These are phyloP conservation scores for Acaromyces ingoldii DNA, from an alignment of 1,284 basidiomycete species.

Conservation along the genomic window DNA sequence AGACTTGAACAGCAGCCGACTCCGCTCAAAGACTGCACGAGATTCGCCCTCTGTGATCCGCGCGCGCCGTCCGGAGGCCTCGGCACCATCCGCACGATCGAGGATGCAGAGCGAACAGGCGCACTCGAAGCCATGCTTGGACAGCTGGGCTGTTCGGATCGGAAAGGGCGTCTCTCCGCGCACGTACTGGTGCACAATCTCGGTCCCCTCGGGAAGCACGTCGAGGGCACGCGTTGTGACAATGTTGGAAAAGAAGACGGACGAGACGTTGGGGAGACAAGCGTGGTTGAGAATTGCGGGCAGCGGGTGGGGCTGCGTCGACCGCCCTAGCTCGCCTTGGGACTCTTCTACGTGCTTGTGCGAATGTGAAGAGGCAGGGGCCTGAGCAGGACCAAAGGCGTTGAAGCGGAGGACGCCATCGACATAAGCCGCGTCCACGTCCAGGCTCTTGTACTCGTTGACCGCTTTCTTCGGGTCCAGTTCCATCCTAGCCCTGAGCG, in stretches of 20 bases:
- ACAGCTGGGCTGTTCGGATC: conserved; percentile 30
- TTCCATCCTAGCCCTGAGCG: conserved; percentile 7
- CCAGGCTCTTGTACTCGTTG: no score
- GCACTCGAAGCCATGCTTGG: conserved; percentile 48
- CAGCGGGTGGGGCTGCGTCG: conserved; percentile 48
- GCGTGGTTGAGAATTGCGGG: conserved; percentile 50
- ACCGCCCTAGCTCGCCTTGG: conserved; percentile 12
- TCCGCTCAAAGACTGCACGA: conserved; percentile 37
- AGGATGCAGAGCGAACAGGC: conserved; percentile 35
- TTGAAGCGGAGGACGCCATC: conserved; percentile 50
- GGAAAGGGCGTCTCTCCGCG: conserved; percentile 39
- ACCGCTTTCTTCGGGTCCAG: neutral
- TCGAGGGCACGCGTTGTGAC: conserved; percentile 45
- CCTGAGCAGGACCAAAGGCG: conserved; percentile 46
- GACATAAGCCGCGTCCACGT: conserved; percentile 38
- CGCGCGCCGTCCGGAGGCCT: conserved; percentile 13
- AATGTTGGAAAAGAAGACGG: conserved; percentile 47
- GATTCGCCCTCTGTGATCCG: conserved; percentile 31
- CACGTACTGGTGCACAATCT: conserved; percentile 51
- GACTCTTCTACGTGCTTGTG: no score
- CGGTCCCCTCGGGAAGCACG: conserved; percentile 33
- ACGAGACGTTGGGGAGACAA: conserved; percentile 48
- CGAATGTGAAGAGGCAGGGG: conserved; percentile 14
- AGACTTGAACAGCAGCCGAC: conserved; percentile 34
- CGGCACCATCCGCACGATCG: conserved; percentile 36